These are phyloP conservation scores for Adansonia digitata DNA, from an alignment of 345 rosid species.

Conservation along the genomic window DNA sequence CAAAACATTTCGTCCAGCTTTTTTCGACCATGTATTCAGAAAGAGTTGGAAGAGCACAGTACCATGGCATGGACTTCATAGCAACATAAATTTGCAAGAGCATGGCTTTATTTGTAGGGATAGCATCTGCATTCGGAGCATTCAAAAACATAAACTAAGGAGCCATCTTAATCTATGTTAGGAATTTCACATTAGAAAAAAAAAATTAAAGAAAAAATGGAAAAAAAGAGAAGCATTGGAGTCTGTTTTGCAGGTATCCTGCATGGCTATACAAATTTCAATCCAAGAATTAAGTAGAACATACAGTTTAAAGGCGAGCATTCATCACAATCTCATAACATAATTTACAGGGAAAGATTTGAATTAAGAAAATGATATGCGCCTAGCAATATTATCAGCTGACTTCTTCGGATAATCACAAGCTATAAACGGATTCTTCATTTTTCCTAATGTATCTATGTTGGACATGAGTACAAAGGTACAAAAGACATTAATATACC, in stretches of 20 bases:
- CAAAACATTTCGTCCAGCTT: slow-evolving; percentile 84
- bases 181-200: not conserved
- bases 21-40: slow-evolving; percentile 80
- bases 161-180: not conserved
- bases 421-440: not conserved
- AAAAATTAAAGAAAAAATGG: too few species aligned
- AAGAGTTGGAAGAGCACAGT: slow-evolving; percentile 71
- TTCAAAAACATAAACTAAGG: not conserved
- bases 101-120: slow-evolving; percentile 84
- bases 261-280: not conserved
- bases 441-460: not conserved
- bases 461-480: not conserved
- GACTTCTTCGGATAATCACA: not conserved
- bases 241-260: not conserved
- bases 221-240: not conserved
- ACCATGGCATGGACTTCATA: slow-evolving; percentile 96
- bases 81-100: slow-evolving; percentile 81
- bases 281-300: not conserved
- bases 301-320: not conserved
- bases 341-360: not conserved
- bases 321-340: not conserved
- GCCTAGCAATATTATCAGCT: not conserved
- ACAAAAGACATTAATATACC: not conserved
- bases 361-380: not conserved
- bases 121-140: slow-evolving; percentile 57